Conservation (phyloP, 768 basidiomycete species). For the Tricholoma sp. region DNA sequence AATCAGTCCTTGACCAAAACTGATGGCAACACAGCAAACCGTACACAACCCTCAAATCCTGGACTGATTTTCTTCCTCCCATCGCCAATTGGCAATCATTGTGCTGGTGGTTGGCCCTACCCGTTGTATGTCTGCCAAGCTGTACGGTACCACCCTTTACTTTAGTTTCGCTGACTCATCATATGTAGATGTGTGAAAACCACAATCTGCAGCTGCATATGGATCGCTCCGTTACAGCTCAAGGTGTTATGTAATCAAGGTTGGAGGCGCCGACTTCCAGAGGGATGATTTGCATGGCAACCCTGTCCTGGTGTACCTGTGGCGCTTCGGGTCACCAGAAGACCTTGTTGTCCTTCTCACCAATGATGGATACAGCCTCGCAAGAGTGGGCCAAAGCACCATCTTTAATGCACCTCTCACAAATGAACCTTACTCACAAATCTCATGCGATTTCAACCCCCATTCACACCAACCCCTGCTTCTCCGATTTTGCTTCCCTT, state of each 20-base stretch:
- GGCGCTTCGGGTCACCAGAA: constrained; percentile 82
- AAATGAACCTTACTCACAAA: constrained; percentile 93
- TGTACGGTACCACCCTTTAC: too few relatives aligned
- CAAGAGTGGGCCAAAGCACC: constrained; percentile 52
- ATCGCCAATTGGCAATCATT: too few relatives aligned
- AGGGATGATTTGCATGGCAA: constrained; percentile 89
- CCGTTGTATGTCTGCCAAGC: too few relatives aligned
- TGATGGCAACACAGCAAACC: constrained; percentile 18
- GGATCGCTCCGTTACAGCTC: too few relatives aligned
- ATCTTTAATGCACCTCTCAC: constrained; percentile 80
- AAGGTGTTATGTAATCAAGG: constrained; percentile 86
- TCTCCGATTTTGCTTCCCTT: constrained; percentile 87
- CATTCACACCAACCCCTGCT: constrained; percentile 98
- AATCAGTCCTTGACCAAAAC: neutral
- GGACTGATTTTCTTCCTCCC: constrained; percentile 63
- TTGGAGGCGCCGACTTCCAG: constrained; percentile 82
- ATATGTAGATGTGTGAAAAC: too few relatives aligned
- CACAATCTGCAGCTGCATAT: too few relatives aligned
- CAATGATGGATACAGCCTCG: constrained; percentile 83
- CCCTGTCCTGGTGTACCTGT: constrained; percentile 87
- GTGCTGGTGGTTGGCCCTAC: too few relatives aligned
- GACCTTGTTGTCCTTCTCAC: constrained; percentile 74
- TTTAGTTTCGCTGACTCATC: too few relatives aligned
- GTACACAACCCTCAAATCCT: constrained; percentile 51
- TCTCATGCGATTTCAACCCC: constrained; percentile 99